phyloP scores from a whole-genome alignment of 176 grass and related monocot species.

The Juncus effusus region DNA sequence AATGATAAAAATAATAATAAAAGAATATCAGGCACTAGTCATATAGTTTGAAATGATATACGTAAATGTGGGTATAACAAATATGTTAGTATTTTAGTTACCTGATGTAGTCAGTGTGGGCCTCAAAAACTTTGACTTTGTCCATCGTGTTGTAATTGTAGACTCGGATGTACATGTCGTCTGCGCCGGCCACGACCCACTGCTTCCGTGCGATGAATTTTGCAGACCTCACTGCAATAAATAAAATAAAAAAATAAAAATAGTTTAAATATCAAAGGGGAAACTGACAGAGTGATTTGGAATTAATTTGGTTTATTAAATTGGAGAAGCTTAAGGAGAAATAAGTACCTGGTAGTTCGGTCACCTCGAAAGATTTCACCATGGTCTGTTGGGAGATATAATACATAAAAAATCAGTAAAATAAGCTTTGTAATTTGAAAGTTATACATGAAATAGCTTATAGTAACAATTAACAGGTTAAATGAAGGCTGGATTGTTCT shows the following conservation, averaged over 20 bases:
- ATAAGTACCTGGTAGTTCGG: slow-evolving; percentile 78
- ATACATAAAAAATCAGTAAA: background rate
- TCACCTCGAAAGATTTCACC: slow-evolving; percentile 97
- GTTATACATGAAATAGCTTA: no score
- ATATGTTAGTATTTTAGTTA: slow-evolving; percentile 43
- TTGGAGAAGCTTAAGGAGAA: no score
- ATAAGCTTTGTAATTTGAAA: background rate
- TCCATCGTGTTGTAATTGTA: slow-evolving; percentile 98
- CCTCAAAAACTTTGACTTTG: slow-evolving; percentile 92
- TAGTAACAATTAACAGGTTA: no score
- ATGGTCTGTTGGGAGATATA: slow-evolving; percentile 64
- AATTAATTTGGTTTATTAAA: slow-evolving; percentile 22
- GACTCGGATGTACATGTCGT: slow-evolving; percentile 88
- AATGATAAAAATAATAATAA: background rate
- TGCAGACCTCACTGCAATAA: slow-evolving; percentile 65
- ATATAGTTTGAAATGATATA: no score
- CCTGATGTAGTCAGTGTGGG: slow-evolving; percentile 88
- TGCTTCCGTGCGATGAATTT: slow-evolving; percentile 92
- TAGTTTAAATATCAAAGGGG: no score
- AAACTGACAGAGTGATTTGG: background rate
- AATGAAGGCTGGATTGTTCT: no score
- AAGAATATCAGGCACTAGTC: no score
- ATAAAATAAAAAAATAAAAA: background rate
- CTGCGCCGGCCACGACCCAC: slow-evolving; percentile 98
- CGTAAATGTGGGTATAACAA: no score